These are phyloP conservation scores for Sphagnurus paluster DNA, from an alignment of 1,284 basidiomycete species.

Conservation along the genomic window DNA sequence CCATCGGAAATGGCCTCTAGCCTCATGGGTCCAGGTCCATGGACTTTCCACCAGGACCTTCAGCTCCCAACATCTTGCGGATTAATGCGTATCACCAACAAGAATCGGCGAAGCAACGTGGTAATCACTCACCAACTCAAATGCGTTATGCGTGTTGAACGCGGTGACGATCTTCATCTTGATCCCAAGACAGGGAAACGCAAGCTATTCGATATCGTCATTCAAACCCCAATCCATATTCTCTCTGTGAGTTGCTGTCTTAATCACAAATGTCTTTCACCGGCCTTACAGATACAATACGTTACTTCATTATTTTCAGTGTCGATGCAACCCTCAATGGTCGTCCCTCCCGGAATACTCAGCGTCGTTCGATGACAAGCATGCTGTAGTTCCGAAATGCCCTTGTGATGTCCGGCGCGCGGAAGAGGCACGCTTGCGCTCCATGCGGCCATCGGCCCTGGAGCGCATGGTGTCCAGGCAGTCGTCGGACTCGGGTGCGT, in stretches of 20 bases:
- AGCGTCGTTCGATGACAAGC: constrained; percentile 38
- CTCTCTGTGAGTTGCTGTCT: constrained; percentile 61
- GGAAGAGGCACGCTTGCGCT: constrained; percentile 7
- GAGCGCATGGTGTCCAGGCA: constrained; percentile 31
- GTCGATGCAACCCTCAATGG: constrained; percentile 79
- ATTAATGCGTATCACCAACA: constrained; percentile 77
- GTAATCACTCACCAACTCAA: constrained; percentile 80
- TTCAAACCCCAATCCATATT: constrained; percentile 81
- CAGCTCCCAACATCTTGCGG: constrained; percentile 57
- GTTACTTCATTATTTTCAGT: constrained; percentile 40
- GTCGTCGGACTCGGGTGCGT: constrained; percentile 35
- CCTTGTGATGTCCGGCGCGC: constrained; percentile 37
- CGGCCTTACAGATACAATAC: constrained; percentile 2
- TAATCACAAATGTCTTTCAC: neutral
- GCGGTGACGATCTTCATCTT: constrained; percentile 66
- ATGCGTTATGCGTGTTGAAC: constrained; percentile 83
- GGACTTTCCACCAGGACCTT: constrained; percentile 61
- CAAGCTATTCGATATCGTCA: constrained; percentile 89
- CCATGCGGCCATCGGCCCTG: constrained; percentile 19
- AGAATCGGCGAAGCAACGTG: constrained; percentile 82
- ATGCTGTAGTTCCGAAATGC: constrained; percentile 37
- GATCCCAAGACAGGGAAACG: constrained; percentile 70
- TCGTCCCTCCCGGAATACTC: constrained; percentile 74
- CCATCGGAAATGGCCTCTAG: constrained; percentile 55
- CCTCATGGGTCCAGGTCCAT: constrained; percentile 75